Evolutionary conservation across 345 rosid genomes (phyloP), one percentile per base, ranked within the genome.

Genomic region (Bruguiera sexangula): DNA sequence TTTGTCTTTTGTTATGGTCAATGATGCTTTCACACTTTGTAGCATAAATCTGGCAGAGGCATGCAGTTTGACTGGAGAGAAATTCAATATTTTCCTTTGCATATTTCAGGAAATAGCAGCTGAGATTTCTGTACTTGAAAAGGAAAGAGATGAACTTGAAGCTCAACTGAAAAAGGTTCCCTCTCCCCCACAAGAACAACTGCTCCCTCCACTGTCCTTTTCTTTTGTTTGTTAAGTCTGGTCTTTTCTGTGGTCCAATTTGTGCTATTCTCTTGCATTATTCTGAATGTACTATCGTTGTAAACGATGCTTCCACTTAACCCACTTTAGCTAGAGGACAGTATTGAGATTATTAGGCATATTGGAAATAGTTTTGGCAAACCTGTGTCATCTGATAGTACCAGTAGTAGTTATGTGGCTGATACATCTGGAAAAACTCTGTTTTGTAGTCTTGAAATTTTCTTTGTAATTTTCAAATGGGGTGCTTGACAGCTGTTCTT

Each of bases 61-160:
- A 43, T 13, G 50, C 50, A 0, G 50, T 43, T 43, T 43, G 50
- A 43, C 13, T 43, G 50, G 50, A 65, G 53, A 30, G 34, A 54
- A 74, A 61, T 55, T 43, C 65, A 60, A 68, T 5, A 36, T 74
- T 43, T 73, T 31, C 56, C 74, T 62, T 59, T 56, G 61, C 50
- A 37, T 20, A 63, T 59, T 78, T 65, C 90, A 95, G 99, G 97
- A 92, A 87, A 72, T 92, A 69, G 76, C 76, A 74, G 85, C 89
- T 72, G 99, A 92, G 84, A 86, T 95, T 76, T 69, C 84, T 66
- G 86, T 79, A 75, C 83, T 89, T 66, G 97, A 86, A 78, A 88
- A 85, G 74, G 83, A 89, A 82, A 88, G 96, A 80, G 87, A 89
- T 78, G 89, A 87, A 69, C 89, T 95, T 63, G 99, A 91, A 83